Base-by-base conservation (phyloP, 495 filamentous ascomycete species). In the Clohesyomyces aquaticus region DNA sequence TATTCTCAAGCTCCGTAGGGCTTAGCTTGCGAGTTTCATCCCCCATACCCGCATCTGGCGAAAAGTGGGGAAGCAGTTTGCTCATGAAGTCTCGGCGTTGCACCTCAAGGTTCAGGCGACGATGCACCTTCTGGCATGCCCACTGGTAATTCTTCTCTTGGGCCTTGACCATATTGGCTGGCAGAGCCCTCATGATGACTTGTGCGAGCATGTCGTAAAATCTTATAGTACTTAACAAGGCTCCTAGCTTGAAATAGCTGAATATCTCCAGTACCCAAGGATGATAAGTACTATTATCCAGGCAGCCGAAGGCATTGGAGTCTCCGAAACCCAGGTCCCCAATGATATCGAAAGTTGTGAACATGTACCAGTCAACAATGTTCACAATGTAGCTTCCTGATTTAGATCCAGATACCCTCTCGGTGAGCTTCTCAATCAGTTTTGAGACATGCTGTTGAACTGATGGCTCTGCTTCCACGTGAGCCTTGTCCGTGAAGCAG, bases 261-360 rank as follows among this genome's bases (percentile, higher is more conserved):
- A 55, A 55, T 35, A 55, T 21, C 38, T 55, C 53, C 27, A 19
- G 18, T 35, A 55, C 27, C 53, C 53, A 55, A 22, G 53, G 53
- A 38, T 55, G 53, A 10, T 38, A 26, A 6, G 38, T 26, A 19
- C 23, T 55, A 26, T 26, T 38, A 10, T 55, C 53, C 3, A 55
- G 32, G 21, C 53, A 55, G 18, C 35, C 18, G 21, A 55, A 55
- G 43, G 4, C 43, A 8, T 23, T n/a, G n/a, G 53, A 45, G 10
- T 55, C 50, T 12, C 18, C 53, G 43, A 55, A 55, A 4, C 53
- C 18, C 19, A 55, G 53, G 14, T 55, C 53, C 9, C 53, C 53
- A 43, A 26, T 38, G 6, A 55, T 55, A 45, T 55, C 53, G 26
- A 55, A 55, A 21, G 53, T 55, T 2, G 26, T 26, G 21, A 55